These are phyloP conservation scores for Russula sp. DNA, from an alignment of 768 basidiomycete species.

Conservation along the genomic window DNA sequence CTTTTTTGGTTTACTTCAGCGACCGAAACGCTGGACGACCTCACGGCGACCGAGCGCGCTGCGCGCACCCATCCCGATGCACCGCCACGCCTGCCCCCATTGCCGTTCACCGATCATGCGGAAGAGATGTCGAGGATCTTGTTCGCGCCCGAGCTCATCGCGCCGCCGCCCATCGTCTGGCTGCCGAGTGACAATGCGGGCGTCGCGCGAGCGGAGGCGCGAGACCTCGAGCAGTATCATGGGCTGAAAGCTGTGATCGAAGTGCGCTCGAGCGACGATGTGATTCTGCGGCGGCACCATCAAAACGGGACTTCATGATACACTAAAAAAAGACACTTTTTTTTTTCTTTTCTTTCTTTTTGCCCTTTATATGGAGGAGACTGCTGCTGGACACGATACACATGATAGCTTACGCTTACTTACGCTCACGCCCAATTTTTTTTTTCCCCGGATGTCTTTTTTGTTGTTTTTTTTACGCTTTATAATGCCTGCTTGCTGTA, in stretches of 20 bases:
- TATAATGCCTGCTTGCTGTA: neutral
- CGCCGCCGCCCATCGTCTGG: conserved; percentile 76
- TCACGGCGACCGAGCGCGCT: conserved; percentile 70
- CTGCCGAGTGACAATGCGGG: conserved; percentile 73
- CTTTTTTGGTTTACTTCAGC: conserved; percentile 29
- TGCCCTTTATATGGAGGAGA: neutral
- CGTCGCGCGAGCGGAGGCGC: conserved; percentile 66
- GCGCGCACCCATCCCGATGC: conserved; percentile 73
- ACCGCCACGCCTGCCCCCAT: conserved; percentile 60
- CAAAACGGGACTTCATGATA: conserved; percentile 3
- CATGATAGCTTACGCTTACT: conserved; percentile 11
- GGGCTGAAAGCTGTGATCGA: conserved; percentile 64
- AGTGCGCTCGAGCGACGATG: conserved; percentile 48
- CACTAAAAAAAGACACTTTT: neutral
- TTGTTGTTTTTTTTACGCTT: neutral
- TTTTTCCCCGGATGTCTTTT: neutral
- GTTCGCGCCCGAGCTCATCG: conserved; percentile 76
- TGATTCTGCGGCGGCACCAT: conserved; percentile 31
- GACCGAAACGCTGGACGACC: conserved; percentile 75
- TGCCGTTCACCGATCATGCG: conserved; percentile 67
- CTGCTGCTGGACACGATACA: conserved; percentile 2
- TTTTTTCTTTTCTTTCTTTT: too few relatives aligned
- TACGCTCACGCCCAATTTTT: neutral
- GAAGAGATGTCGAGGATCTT: conserved; percentile 71
- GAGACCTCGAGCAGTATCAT: conserved; percentile 70